A percentile compares a stretch with the other conserved stretches of the same genome.
phyloP scores from a whole-genome alignment of 1,284 basidiomycete genomes.

The Irpex sp. region DNA sequence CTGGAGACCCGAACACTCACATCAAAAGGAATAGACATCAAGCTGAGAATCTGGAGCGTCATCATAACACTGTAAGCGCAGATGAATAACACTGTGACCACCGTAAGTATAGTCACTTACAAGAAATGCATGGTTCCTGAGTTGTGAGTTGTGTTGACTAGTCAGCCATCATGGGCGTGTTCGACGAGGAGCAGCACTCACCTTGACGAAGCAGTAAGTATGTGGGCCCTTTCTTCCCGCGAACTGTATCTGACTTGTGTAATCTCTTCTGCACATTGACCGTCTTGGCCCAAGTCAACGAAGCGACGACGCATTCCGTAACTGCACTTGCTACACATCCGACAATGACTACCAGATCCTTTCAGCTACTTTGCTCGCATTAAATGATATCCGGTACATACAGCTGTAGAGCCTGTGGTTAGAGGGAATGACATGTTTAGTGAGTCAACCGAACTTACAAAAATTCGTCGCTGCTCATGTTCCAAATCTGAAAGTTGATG shows the following conservation, averaged over 20 bases:
- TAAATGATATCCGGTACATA: slow-evolving; percentile 3
- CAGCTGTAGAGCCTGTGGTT: background rate
- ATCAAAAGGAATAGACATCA: background rate
- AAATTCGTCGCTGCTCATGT: slow-evolving; percentile 4
- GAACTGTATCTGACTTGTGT: background rate
- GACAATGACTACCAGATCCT: background rate
- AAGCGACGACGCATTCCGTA: slow-evolving; percentile 12
- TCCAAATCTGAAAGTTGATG: slow-evolving; percentile 5
- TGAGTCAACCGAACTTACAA: slow-evolving; percentile 13
- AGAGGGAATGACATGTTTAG: background rate
- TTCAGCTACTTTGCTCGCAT: background rate
- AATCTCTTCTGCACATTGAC: slow-evolving; percentile 1
- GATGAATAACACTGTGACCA: background rate
- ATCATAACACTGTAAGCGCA: too few species aligned
- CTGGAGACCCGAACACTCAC: background rate
- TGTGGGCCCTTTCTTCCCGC: background rate
- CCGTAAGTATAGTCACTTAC: background rate
- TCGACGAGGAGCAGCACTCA: background rate
- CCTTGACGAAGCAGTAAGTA: background rate
- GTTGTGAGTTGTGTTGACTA: background rate
- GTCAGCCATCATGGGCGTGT: background rate
- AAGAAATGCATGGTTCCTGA: background rate
- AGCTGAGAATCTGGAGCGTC: background rate
- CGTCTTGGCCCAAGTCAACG: slow-evolving; percentile 17
- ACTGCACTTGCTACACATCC: background rate